These are phyloP conservation scores for Hypoxylon sp. DNA, from an alignment of 2,329 filamentous ascomycete species.

Conservation along the genomic window DNA sequence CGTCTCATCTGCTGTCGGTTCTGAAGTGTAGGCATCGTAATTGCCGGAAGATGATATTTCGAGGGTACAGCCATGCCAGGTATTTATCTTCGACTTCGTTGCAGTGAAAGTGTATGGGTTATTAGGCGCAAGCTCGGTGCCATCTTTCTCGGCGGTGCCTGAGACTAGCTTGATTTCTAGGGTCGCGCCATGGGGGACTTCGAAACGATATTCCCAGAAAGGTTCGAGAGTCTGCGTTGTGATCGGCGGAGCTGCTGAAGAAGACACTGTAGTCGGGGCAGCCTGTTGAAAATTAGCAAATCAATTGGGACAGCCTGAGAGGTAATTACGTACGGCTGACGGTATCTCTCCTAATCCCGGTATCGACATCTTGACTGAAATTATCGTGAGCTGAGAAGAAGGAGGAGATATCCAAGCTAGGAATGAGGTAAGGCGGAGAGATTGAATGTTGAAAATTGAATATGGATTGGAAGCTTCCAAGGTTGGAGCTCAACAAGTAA, in stretches of 20 bases:
- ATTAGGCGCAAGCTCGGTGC: conserved; percentile 88
- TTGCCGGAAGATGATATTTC: conserved; percentile 73
- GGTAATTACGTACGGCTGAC: conserved; percentile 65
- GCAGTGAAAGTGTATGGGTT: conserved; percentile 86
- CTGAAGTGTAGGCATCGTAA: conserved; percentile 69
- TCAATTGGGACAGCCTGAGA: conserved; percentile 11
- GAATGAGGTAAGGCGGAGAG: not conserved
- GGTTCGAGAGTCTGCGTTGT: conserved; percentile 69
- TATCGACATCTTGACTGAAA: conserved; percentile 73
- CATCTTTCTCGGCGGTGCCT: conserved; percentile 93
- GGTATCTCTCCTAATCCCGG: conserved; percentile 80
- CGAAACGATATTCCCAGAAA: conserved; percentile 84
- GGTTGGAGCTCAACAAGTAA: conserved; percentile 2
- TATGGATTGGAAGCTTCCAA: conserved; percentile 18
- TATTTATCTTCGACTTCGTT: conserved; percentile 88
- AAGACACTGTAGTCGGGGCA: conserved; percentile 43
- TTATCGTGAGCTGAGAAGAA: not conserved
- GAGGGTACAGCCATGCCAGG: conserved; percentile 90
- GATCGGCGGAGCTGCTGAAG: conserved; percentile 56
- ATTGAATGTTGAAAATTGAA: conserved; percentile 12
- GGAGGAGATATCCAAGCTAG: not conserved
- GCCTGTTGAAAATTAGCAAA: conserved; percentile 39
- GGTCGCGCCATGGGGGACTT: conserved; percentile 69
- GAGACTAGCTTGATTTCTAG: conserved; percentile 74
- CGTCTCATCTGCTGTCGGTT: conserved; percentile 81